Evolutionary conservation across 345 rosid genomes (phyloP), one percentile per base, ranked within the genome.

Genomic region (Angophora floribunda): DNA sequence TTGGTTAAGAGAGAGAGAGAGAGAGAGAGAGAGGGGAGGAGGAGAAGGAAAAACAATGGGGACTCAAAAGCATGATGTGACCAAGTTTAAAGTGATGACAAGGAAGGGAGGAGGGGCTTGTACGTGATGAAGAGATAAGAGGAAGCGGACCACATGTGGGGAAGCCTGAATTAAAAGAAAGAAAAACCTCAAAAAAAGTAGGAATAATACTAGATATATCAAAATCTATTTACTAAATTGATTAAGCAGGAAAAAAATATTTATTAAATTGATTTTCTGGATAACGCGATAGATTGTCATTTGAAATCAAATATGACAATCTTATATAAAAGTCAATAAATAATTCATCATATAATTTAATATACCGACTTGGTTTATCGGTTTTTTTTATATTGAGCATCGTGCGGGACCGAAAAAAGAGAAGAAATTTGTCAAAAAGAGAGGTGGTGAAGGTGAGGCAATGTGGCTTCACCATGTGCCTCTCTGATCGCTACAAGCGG

Each of bases 391-490:
- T 70, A 89, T 87, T 85, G 90, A 90, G 88, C 50, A 89, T 41
- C 63, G 87, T 78, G 45, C 44, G 47, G 52, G 32, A 87, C 47
- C 63, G 26, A 82, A 82, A 82, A 82, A 67, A 24, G 47, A 88
- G 41, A 36, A 36, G 41, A 36, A 36, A 89, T 87, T 82, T 51
- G 79, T 36, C 52, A 41, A 86, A 89, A 86, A 85, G 52, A 87
- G 88, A 80, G 13, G 41, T 36, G 21, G 86, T 2, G 51, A 21
- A 61, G 70, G 52, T 52, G 88, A 90, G 90, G 86, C 90, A 86
- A 89, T 88, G 93, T 89, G 92, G 93, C 89, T 88, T 86, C 86
- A 87, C 93, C 96, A 93, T 93, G 95, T 94, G 95, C 94, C 89
- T 90, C 93, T 91, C 93, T 93, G 94, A 91, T 91, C 92, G 90